phyloP scores from a whole-genome alignment of 495 filamentous ascomycete species.

The Collariella sp. region DNA sequence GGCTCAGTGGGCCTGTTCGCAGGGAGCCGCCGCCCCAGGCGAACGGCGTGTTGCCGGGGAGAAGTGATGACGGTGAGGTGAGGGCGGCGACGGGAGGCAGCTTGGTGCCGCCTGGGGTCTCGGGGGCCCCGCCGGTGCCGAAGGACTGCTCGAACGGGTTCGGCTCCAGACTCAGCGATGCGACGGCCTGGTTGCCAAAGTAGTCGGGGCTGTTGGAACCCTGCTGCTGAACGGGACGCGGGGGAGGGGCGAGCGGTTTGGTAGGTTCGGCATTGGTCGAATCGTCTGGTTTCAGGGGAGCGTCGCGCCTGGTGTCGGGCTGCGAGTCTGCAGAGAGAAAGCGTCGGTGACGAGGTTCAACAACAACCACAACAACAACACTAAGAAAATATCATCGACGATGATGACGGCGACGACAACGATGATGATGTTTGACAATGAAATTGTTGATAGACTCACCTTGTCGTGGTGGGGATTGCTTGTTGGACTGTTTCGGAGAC shows the following conservation, averaged over 20 bases:
- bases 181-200: slow-evolving; percentile 51
- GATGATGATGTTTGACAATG: neutral
- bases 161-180: slow-evolving; percentile 69
- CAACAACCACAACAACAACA: too few species aligned
- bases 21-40: slow-evolving; percentile 78
- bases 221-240: slow-evolving; percentile 54
- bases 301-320: slow-evolving; percentile 33
- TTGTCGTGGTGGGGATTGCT: slow-evolving; percentile 25
- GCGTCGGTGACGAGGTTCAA: slow-evolving; percentile 21
- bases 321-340: slow-evolving; percentile 15
- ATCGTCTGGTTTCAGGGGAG: slow-evolving; percentile 24
- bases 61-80: slow-evolving; percentile 76
- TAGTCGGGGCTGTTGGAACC: slow-evolving; percentile 59
- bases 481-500: slow-evolving; percentile 31
- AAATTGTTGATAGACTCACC: slow-evolving; percentile 22
- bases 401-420: slow-evolving; percentile 4
- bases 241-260: slow-evolving; percentile 67
- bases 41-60: slow-evolving; percentile 64
- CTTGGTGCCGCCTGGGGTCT: slow-evolving; percentile 83
- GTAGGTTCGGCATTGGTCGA: slow-evolving; percentile 35
- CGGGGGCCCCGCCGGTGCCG: slow-evolving; percentile 49
- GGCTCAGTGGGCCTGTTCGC: slow-evolving; percentile 86
- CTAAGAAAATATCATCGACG: too few species aligned
- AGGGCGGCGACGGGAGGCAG: slow-evolving; percentile 85
- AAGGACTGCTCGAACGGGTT: slow-evolving; percentile 98